Conservation (phyloP, 1,284 basidiomycete genomes). For the Violaceomyces palustris region DNA sequence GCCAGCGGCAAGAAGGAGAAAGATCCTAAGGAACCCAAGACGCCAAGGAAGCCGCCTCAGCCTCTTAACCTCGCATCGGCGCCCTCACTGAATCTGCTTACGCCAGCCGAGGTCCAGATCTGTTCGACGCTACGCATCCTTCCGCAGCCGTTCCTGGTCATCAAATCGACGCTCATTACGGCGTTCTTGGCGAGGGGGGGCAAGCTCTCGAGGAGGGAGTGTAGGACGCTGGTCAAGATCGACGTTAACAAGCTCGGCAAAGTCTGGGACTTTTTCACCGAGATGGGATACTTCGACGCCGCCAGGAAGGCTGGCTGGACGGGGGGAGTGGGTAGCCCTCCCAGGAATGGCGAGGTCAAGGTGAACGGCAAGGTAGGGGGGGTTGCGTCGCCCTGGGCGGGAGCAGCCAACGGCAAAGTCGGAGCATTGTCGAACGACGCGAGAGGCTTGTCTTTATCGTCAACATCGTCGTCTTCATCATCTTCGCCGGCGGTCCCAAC, state of each 20-base stretch:
- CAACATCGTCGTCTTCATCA: conserved; percentile 21
- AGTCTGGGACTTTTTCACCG: conserved; percentile 48
- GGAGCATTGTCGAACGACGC: no score
- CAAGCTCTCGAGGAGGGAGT: conserved; percentile 41
- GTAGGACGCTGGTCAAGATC: conserved; percentile 40
- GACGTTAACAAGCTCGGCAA: conserved; percentile 48
- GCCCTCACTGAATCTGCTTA: conserved; percentile 45
- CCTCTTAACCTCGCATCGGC: conserved; percentile 42
- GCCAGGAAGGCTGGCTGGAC: conserved; percentile 28
- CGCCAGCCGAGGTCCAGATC: conserved; percentile 39
- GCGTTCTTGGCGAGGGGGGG: conserved; percentile 37
- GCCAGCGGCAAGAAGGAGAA: conserved; percentile 8
- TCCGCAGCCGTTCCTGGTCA: conserved; percentile 46
- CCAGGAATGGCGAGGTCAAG: conserved; percentile 16
- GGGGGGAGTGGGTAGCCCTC: conserved; percentile 23
- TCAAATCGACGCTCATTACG: conserved; percentile 47
- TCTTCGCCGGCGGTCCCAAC: conserved; percentile 5
- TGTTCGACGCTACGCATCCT: conserved; percentile 46
- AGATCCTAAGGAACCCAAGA: conserved; percentile 15
- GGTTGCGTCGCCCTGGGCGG: no score
- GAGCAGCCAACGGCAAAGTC: no score
- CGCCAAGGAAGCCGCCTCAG: conserved; percentile 30
- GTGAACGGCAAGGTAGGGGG: no score
- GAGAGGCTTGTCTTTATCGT: no score
- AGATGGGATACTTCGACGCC: conserved; percentile 45